phyloP scores from a whole-genome alignment of 768 basidiomycete genomes.

The Naematelia encephala region DNA sequence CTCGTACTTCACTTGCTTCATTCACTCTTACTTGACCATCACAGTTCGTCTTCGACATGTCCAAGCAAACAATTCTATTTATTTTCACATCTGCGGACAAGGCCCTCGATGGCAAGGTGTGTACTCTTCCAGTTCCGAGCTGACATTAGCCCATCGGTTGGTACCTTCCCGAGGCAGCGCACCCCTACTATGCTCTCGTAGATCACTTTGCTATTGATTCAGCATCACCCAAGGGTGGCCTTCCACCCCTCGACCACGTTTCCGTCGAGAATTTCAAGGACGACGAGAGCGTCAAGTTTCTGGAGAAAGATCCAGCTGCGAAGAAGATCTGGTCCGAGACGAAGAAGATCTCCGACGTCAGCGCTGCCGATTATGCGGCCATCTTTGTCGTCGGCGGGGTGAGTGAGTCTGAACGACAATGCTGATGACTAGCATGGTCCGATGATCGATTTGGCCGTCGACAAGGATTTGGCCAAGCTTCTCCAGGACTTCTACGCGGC shows the following conservation, averaged over 20 bases:
- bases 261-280: constrained; percentile 58
- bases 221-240: constrained; percentile 63
- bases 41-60: too few species aligned
- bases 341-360: constrained; percentile 63
- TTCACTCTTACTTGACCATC: too few species aligned
- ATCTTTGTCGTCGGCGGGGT: constrained; percentile 73
- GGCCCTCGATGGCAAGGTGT: constrained; percentile 52
- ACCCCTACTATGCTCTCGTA: constrained; percentile 62
- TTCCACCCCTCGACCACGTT: constrained; percentile 64
- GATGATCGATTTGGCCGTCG: constrained; percentile 64
- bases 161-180: constrained; percentile 74
- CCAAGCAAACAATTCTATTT: constrained; percentile 57
- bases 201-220: constrained; percentile 58
- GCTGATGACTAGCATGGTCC: constrained; percentile 59
- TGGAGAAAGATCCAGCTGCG: constrained; percentile 58
- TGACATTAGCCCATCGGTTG: constrained; percentile 55
- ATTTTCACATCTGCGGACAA: constrained; percentile 69
- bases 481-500: constrained; percentile 63
- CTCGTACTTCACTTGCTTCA: too few species aligned
- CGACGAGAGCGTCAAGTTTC: constrained; percentile 60
- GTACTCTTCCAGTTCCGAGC: constrained; percentile 9
- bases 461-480: constrained; percentile 60
- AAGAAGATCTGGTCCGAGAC: constrained; percentile 59
- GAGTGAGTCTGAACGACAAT: constrained; percentile 8
- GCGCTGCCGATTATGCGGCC: constrained; percentile 63